Conservation (phyloP, 2,329 filamentous ascomycete genomes). For the Davidsoniella virescens region DNA sequence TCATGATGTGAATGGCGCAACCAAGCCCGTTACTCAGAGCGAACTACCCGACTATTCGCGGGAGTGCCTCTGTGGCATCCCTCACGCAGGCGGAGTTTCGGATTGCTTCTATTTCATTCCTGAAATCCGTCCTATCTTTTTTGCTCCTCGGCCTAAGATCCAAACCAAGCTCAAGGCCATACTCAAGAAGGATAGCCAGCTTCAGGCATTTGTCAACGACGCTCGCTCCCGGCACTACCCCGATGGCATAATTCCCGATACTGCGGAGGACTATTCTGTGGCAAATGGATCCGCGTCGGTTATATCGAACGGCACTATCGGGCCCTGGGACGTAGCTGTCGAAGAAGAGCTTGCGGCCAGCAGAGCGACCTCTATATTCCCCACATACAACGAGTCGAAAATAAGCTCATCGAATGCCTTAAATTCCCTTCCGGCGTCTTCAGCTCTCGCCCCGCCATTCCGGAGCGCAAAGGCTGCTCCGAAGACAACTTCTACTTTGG, state of each 20-base stretch:
- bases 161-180: not conserved
- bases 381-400: too few relatives aligned
- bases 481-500: too few relatives aligned
- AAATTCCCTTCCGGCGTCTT: not conserved
- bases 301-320: too few relatives aligned
- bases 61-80: constrained; percentile 8
- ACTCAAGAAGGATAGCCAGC: not conserved
- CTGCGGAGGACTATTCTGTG: too few relatives aligned
- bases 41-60: constrained; percentile 1
- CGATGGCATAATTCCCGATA: not conserved
- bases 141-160: constrained; percentile 1
- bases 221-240: constrained; percentile 1
- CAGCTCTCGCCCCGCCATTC: not conserved
- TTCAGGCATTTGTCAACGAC: constrained; percentile 5
- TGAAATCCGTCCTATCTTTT: constrained; percentile 5
- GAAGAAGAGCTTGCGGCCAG: not conserved
- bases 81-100: constrained; percentile 7
- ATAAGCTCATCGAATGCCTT: too few relatives aligned
- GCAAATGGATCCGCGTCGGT: too few relatives aligned
- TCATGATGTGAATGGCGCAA: not conserved
- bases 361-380: not conserved
- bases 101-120: constrained; percentile 10
- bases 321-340: not conserved
- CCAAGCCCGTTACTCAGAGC: not conserved
- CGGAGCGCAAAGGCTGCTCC: not conserved